phyloP scores from a whole-genome alignment of 1,139 yeast genomes.

The Geotrichum candidum region DNA sequence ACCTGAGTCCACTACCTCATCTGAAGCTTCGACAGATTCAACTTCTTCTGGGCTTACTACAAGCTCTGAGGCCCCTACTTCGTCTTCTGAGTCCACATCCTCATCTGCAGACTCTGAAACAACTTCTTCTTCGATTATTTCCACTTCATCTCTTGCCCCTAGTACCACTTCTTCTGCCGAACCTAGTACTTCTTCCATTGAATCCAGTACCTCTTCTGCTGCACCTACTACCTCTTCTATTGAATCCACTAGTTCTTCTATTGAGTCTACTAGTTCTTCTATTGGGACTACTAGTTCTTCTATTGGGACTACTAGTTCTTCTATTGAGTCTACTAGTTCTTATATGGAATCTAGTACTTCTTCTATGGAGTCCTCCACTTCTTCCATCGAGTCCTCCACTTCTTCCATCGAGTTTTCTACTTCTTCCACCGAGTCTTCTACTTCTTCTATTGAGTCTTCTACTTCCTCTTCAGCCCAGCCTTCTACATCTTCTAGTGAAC shows the following conservation, averaged over 20 bases:
- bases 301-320: slow-evolving; percentile 14
- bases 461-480: slow-evolving; percentile 7
- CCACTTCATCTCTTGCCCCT: slow-evolving; percentile 9
- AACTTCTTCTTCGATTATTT: neutral
- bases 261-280: neutral
- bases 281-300: neutral
- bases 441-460: neutral
- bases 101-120: neutral
- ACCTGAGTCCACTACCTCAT: slow-evolving; percentile 4
- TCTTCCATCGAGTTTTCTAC: neutral
- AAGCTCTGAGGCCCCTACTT: neutral
- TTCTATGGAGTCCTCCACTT: slow-evolving; percentile 1
- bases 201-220: no score
- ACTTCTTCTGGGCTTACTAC: slow-evolving; percentile 5
- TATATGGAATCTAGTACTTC: neutral
- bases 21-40: slow-evolving; percentile 1
- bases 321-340: slow-evolving; percentile 13
- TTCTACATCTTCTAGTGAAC: neutral
- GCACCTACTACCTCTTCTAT: neutral
- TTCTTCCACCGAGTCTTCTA: neutral
- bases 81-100: neutral
- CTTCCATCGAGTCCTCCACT: neutral
- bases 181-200: neutral
- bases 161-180: slow-evolving; percentile 1
- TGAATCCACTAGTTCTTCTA: neutral